These are phyloP conservation scores for Nepenthes gracilis DNA, from an alignment of 148 eudicot species.

Conservation along the genomic window DNA sequence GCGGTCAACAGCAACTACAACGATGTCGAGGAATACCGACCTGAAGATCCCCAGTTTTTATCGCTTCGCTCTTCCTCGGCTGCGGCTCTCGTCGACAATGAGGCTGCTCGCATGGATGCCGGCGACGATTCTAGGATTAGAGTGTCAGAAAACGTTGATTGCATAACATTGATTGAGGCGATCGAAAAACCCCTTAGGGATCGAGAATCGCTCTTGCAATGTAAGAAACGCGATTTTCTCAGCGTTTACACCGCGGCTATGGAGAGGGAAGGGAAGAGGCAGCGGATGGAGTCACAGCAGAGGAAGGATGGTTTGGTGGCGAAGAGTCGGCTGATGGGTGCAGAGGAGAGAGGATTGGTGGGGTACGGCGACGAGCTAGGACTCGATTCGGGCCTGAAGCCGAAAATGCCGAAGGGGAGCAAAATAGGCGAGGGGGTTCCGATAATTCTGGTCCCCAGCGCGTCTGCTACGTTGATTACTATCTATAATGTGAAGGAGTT, in stretches of 20 bases:
- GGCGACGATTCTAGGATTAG: constrained; percentile 12
- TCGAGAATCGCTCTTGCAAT: constrained; percentile 44
- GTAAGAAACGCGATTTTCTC: constrained; percentile 54
- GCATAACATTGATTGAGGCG: constrained; percentile 26
- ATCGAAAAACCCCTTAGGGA: constrained; percentile 67
- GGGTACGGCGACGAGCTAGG: constrained; percentile 34
- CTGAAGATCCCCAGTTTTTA: constrained; percentile 32
- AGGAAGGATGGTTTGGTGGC: constrained; percentile 70
- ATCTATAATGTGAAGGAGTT: constrained; percentile 95
- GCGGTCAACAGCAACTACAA: not conserved
- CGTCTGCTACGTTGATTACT: constrained; percentile 74
- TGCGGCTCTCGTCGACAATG: constrained; percentile 1
- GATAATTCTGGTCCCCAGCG: constrained; percentile 85
- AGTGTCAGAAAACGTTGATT: constrained; percentile 15
- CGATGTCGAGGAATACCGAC: constrained; percentile 32
- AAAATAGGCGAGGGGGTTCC: constrained; percentile 95
- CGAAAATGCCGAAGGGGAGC: constrained; percentile 55
- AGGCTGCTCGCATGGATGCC: not conserved
- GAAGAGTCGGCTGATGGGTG: constrained; percentile 33
- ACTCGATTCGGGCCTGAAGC: constrained; percentile 31
- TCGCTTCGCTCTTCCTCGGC: not conserved
- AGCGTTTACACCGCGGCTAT: constrained; percentile 36
- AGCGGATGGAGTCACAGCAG: constrained; percentile 51
- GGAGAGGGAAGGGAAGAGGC: constrained; percentile 74
- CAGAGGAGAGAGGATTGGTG: constrained; percentile 27